A percentile compares a stretch with the other conserved stretches of the same genome.
These are phyloP conservation scores for Vaccinium corymbosum DNA, from an alignment of 148 eudicot genomes.

Conservation along the genomic window DNA sequence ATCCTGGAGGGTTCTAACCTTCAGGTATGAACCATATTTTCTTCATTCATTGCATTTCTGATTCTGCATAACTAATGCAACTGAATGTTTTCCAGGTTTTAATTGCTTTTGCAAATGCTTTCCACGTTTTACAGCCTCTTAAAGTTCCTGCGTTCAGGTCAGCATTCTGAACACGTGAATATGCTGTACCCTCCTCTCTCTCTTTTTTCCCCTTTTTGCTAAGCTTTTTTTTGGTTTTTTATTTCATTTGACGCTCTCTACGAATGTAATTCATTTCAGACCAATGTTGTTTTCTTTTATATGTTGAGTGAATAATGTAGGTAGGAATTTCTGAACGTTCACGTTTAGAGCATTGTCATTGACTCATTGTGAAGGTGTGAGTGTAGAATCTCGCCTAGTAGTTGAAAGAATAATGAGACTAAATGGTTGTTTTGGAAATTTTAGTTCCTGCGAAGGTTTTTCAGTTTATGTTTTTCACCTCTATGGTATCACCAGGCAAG, in stretches of 20 bases:
- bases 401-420: not conserved
- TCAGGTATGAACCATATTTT: constrained; percentile 45
- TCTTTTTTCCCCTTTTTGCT: not conserved
- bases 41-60: not conserved
- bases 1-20: constrained; percentile 79
- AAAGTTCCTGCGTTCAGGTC: constrained; percentile 94
- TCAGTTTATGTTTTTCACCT: not conserved
- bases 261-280: not conserved
- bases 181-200: not conserved
- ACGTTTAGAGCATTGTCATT: not conserved
- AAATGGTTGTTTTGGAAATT: not conserved
- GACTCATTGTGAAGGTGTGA: not conserved
- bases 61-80: constrained; percentile 10
- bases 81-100: constrained; percentile 49
- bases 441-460: not conserved
- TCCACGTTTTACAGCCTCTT: constrained; percentile 84
- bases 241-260: not conserved
- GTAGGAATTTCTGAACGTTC: not conserved
- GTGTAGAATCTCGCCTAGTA: not conserved
- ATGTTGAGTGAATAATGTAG: not conserved
- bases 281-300: not conserved
- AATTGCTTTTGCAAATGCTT: constrained; percentile 84
- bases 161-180: not conserved
- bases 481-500: not conserved
- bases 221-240: not conserved